phyloP scores from a whole-genome alignment of 768 basidiomycete genomes.

The Serendipita sp. region DNA sequence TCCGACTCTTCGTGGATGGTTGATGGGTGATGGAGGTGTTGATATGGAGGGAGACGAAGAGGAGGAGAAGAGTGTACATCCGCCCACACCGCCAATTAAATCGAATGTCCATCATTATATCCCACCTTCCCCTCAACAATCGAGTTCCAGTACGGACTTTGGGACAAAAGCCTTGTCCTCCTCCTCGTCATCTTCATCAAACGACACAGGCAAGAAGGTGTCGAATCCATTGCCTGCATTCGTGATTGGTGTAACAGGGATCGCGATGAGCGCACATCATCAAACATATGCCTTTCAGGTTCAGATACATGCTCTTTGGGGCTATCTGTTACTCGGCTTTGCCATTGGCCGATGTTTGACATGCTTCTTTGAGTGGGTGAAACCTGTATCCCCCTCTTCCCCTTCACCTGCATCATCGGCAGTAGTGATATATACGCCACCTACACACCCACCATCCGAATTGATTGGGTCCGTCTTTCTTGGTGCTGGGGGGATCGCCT shows the following conservation, averaged over 20 bases:
- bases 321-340: constrained; percentile 64
- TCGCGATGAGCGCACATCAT: constrained; percentile 83
- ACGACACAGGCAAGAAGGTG: background rate
- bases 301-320: constrained; percentile 84
- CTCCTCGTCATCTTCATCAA: constrained; percentile 45
- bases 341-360: constrained; percentile 70
- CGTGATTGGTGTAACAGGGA: constrained; percentile 83
- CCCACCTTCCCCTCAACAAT: constrained; percentile 16
- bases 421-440: too few species aligned
- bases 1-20: constrained; percentile 50
- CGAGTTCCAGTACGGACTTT: constrained; percentile 33
- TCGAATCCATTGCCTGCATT: constrained; percentile 79
- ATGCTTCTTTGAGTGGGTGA: constrained; percentile 88
- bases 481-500: constrained; percentile 73
- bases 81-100: background rate
- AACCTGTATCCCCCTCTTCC: constrained; percentile 63
- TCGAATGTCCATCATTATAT: constrained; percentile 15
- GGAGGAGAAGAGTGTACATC: background rate
- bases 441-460: constrained; percentile 88
- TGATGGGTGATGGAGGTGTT: constrained; percentile 19
- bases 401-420: too few species aligned
- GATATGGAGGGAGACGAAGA: background rate
- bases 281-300: constrained; percentile 87
- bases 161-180: too few species aligned
- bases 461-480: constrained; percentile 75